Evolutionary conservation across 129 eudicot species (phyloP).

Genomic region (Rutidosis leptorrhynchoides): DNA sequence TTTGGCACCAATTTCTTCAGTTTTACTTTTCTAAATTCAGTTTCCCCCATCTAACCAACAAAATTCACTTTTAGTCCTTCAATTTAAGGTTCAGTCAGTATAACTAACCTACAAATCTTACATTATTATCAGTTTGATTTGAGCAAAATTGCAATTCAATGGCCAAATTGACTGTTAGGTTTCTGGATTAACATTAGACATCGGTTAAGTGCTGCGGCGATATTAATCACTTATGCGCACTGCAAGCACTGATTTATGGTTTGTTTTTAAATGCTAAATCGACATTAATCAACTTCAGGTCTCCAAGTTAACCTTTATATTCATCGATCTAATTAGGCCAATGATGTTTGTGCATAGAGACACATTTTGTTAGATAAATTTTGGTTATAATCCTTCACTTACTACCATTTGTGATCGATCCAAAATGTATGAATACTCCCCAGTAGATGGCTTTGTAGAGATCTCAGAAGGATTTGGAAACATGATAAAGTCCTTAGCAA

Average conservation of each 20-base stretch:
- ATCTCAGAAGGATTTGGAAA: slow-evolving; percentile 72
- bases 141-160: not conserved
- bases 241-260: slow-evolving; percentile 22
- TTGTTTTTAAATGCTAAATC: slow-evolving; percentile 13
- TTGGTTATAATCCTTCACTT: not conserved
- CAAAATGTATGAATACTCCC: slow-evolving; percentile 73
- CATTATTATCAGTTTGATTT: not conserved
- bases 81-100: too few species aligned
- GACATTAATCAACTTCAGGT: not conserved
- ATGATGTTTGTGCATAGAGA: not conserved
- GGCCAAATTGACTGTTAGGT: not conserved
- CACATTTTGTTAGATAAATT: not conserved
- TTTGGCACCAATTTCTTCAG: too few species aligned
- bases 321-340: slow-evolving; percentile 35
- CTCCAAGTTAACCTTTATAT: slow-evolving; percentile 23
- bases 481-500: slow-evolving; percentile 75
- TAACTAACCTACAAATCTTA: slow-evolving; percentile 5
- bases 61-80: too few species aligned
- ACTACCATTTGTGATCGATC: slow-evolving; percentile 45
- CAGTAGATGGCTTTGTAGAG: slow-evolving; percentile 85
- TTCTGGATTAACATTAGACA: not conserved
- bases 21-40: not conserved
- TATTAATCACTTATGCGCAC: slow-evolving; percentile 9
- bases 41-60: not conserved
- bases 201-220: not conserved